Evolutionary conservation across 2,329 filamentous ascomycete genomes (phyloP), one percentile per base, ranked within the genome.

Genomic region (Trichoderma breve): DNA sequence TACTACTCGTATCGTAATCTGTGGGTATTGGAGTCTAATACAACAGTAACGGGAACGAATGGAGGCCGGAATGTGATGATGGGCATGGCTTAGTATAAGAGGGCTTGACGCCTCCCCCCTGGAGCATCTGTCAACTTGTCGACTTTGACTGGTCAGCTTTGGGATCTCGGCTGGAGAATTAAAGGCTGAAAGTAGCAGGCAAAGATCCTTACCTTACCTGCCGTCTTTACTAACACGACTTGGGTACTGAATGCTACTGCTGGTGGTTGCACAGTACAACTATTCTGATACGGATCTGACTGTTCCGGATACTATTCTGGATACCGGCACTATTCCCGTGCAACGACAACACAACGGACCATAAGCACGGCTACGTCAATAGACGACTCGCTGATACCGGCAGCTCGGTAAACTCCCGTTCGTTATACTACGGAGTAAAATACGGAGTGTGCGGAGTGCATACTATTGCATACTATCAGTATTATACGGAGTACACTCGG

Each of bases 61-160:
- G 24, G 24, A 24, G 8, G 18, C 11, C 63, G 34, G 15, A n/a
- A 30, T 11, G 51, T 32, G 34, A 60, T 39, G 43, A 39, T 36
- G 47, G 28, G 30, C 53, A 60, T 47, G 53, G 65, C 58, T 58
- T 47, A 32, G 18, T 36, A 62, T 34, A 62, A 36, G 34, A 68
- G 43, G 55, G 6, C 63, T 55, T 34, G 28, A 18, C 18, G 24
- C 15, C 36, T 39, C 53, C 53, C 26, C 26, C 55, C 65, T 30
- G 18, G n/a, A 3, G 21, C 15, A 26, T 2, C 36, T 34, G 55
- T 47, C 65, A 68, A 24, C 53, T 43, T 51, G 30, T 24, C 15
- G 32, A 34, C 21, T 55, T 60, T 60, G 65, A 68, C 65, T 60
- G n/a, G 64, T 57, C 64, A 66, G 21, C 32, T 32, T 28, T 62